A percentile compares a stretch with the other conserved stretches of the same genome.
These are phyloP conservation scores for Shiraia sp. DNA, from an alignment of 2,329 filamentous ascomycete genomes.

Conservation along the genomic window DNA sequence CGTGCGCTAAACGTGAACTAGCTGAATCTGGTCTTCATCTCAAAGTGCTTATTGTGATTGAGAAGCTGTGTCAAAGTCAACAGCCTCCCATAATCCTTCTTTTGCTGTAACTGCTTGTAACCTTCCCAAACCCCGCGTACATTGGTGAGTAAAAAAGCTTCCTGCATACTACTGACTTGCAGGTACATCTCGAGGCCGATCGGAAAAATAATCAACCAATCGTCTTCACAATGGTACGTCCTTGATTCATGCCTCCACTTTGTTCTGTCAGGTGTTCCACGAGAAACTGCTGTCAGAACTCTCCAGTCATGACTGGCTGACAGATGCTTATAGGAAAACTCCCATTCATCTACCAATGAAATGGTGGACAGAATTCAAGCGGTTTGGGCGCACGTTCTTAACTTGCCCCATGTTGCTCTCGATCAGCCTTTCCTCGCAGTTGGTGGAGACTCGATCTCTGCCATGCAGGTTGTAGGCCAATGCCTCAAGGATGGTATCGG, in stretches of 20 bases:
- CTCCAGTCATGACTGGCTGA: neutral
- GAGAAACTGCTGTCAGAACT: no score
- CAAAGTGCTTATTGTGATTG: slow-evolving; percentile 6
- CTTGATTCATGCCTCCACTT: slow-evolving; percentile 10
- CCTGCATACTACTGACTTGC: no score
- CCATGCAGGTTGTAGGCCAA: slow-evolving; percentile 54
- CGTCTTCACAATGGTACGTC: no score
- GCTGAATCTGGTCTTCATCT: slow-evolving; percentile 5
- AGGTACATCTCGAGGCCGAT: no score
- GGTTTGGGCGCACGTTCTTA: slow-evolving; percentile 38
- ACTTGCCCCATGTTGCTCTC: slow-evolving; percentile 31
- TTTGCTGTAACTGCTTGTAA: no score
- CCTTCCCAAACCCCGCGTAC: no score
- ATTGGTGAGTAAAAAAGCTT: no score
- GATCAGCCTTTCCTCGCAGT: slow-evolving; percentile 48
- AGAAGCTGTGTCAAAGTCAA: no score
- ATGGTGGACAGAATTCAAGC: slow-evolving; percentile 27
- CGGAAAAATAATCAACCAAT: no score
- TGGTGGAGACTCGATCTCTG: slow-evolving; percentile 56
- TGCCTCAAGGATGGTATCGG: slow-evolving; percentile 52
- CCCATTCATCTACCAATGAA: slow-evolving; percentile 1
- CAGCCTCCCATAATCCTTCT: no score
- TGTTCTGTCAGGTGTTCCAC: slow-evolving; percentile 12
- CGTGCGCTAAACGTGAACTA: slow-evolving; percentile 7
- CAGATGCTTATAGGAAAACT: slow-evolving; percentile 2